phyloP scores from a whole-genome alignment of 1,284 basidiomycete species.

The Macrocystidia cucumis region DNA sequence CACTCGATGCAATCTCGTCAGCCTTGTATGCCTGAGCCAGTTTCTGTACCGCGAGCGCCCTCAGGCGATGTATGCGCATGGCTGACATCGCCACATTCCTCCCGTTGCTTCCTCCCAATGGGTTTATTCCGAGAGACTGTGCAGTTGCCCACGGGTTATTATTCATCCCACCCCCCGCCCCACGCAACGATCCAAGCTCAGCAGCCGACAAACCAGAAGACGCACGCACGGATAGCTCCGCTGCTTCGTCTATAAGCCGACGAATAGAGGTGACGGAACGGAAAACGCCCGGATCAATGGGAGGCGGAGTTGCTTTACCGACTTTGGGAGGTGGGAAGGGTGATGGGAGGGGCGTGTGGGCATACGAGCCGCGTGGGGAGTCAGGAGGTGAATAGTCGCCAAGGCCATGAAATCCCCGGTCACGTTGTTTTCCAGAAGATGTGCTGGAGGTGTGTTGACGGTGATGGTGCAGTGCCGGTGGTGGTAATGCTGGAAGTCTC shows the following conservation, averaged over 20 bases:
- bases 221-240: slow-evolving; percentile 75
- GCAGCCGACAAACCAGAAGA: slow-evolving; percentile 70
- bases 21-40: slow-evolving; percentile 72
- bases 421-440: slow-evolving; percentile 21
- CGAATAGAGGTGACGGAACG: slow-evolving; percentile 65
- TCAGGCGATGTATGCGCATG: slow-evolving; percentile 66
- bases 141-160: slow-evolving; percentile 49
- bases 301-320: slow-evolving; percentile 65
- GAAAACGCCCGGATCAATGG: slow-evolving; percentile 80
- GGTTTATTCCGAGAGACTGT: slow-evolving; percentile 53
- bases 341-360: slow-evolving; percentile 29
- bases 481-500: slow-evolving; percentile 24
- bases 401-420: slow-evolving; percentile 34
- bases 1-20: slow-evolving; percentile 81
- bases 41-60: slow-evolving; percentile 75
- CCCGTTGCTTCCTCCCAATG: slow-evolving; percentile 43
- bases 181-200: slow-evolving; percentile 57
- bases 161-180: slow-evolving; percentile 22
- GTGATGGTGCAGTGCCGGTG: slow-evolving; percentile 18
- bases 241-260: slow-evolving; percentile 74
- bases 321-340: slow-evolving; percentile 43
- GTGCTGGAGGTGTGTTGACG: slow-evolving; percentile 17
- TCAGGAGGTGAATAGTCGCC: slow-evolving; percentile 48
- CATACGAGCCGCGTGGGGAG: slow-evolving; percentile 34
- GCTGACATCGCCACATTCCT: slow-evolving; percentile 76